Evolutionary conservation across 371 early-diverging fungal genomes (phyloP).

Genomic region (Rhizopus microsporus): DNA sequence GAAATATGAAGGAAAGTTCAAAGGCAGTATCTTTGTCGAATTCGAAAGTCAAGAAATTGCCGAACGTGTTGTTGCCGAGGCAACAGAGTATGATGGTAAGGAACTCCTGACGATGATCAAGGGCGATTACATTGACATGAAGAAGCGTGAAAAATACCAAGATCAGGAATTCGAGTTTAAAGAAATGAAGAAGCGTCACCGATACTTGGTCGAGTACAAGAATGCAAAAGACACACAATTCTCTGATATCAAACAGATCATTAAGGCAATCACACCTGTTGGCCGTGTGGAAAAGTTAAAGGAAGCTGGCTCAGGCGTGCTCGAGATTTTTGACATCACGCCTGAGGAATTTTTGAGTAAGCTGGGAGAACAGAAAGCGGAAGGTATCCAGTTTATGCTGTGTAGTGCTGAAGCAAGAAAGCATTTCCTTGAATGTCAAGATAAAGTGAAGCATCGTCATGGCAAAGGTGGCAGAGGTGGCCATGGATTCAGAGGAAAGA

Average conservation of each 20-base stretch:
- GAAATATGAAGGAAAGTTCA: conserved; percentile 22
- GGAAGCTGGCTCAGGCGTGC: conserved; percentile 28
- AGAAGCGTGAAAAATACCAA: conserved; percentile 35
- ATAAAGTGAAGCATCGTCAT: conserved; percentile 13
- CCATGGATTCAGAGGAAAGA: conserved; percentile 11
- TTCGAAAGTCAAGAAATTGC: conserved; percentile 39
- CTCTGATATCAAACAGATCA: conserved; percentile 34
- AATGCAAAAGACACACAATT: conserved; percentile 25
- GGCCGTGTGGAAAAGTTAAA: conserved; percentile 23
- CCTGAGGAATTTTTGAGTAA: conserved; percentile 39
- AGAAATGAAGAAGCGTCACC: background rate
- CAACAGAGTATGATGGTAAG: conserved; percentile 19
- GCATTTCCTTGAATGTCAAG: conserved; percentile 25
- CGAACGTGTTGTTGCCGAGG: conserved; percentile 21
- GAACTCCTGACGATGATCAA: conserved; percentile 37
- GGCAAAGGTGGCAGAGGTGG: conserved; percentile 29
- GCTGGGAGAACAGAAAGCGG: conserved; percentile 30
- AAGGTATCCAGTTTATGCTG: conserved; percentile 17
- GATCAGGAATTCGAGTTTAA: conserved; percentile 9
- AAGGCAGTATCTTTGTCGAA: conserved; percentile 53
- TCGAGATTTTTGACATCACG: conserved; percentile 30
- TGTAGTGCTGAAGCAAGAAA: conserved; percentile 21
- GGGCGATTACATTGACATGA: conserved; percentile 46
- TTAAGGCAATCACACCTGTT: conserved; percentile 12
- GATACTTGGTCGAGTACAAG: conserved; percentile 35